Evolutionary conservation across 2,329 filamentous ascomycete genomes (phyloP), one percentile per base, ranked within the genome.

Genomic region (Ophiostoma sp.): DNA sequence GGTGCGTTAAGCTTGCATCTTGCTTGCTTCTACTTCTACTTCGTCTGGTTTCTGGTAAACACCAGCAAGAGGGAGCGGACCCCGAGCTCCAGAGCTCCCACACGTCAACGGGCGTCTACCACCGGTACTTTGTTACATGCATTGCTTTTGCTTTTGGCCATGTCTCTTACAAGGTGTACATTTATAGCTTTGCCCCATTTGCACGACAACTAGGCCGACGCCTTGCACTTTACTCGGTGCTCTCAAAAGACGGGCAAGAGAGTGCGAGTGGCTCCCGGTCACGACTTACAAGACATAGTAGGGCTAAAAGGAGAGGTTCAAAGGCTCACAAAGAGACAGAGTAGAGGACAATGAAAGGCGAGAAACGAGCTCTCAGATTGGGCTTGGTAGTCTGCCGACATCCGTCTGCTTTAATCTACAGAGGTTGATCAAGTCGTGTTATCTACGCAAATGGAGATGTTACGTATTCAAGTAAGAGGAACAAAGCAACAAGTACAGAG

Each of bases 61-160:
- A 18, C 16, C 49, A 27, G 27, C 18, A 55, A 55, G 49, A 55
- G 27, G 49, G 49, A 55, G 49, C 49, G 49, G 49, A 11, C n/a
- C 49, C 49, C 8, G 27, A 55, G 27, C n/a, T 55, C 49, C n/a
- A 55, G 49, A 27, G 27, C 27, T 27, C 27, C 27, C n/a, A 27
- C 49, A 55, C 49, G 49, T 55, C 49, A 55, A 55, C 49, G 49
- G 49, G 49, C 49, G 49, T 55, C 49, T 55, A 36, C 49, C 5
- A 52, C 18, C 18, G 16, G n/a, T 52, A 45, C 18, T 14, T 55
- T 55, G 27, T 9, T 27, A 9, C 9, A 55, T 55, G 27, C 3
- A 55, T 55, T 9, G 42, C 8, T 5, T 27, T 11, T 6, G 14
- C 4, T 55, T 55, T 12, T 27, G 27, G 27, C 27, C 27, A 27